Base-by-base conservation (phyloP, 1,284 basidiomycete species). In the Malassezia furfur region DNA sequence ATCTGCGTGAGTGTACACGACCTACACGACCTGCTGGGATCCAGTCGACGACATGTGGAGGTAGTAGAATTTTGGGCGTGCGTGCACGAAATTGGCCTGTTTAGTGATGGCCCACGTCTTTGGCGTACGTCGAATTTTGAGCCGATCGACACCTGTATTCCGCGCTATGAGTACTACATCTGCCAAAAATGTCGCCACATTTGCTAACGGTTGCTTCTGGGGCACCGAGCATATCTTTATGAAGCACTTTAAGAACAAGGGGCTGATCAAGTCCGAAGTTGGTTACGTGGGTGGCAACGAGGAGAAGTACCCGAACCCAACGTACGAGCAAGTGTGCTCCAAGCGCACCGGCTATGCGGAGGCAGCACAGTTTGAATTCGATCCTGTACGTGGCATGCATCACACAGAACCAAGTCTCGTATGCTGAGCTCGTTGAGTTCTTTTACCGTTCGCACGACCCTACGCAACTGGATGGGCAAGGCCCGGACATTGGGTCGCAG, bases 261-360 rank as follows among this genome's bases (percentile, higher is more conserved):
- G 72, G 5, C 80, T 99, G 1, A 81, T 96, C 52, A 87, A 93
- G 61, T 94, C 90, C 7, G 87, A 85, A 0, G 91, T 98, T 40
- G 94, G 93, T 9, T 85, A 93, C 52, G 85, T 94, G 30, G 89
- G 72, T 31, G 72, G 72, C 25, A 22, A 48, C 25, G 59, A 55
- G 31, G 63, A 66, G 36, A 65, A 65, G 22, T 62, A 59, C 59
- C 62, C 70, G 52, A 65, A 72, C 48, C 72, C 74, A 65, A 77
- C 78, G 51, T 96, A 96, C 75, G 76, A 78, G 47, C 78, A 83
- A 39, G 91, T 96, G 17, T 65, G 72, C 61, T 78, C 80, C 6
- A 91, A 90, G 3, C 66, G 77, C 15, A 96, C 93, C 0, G 82
- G 85, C 38, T 90, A 96, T 74, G 93, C 93, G 3, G 93, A 98